Evolutionary conservation across 768 basidiomycete species (phyloP), one percentile per base, ranked within the genome.

Genomic region (Suillus tomentosus): DNA sequence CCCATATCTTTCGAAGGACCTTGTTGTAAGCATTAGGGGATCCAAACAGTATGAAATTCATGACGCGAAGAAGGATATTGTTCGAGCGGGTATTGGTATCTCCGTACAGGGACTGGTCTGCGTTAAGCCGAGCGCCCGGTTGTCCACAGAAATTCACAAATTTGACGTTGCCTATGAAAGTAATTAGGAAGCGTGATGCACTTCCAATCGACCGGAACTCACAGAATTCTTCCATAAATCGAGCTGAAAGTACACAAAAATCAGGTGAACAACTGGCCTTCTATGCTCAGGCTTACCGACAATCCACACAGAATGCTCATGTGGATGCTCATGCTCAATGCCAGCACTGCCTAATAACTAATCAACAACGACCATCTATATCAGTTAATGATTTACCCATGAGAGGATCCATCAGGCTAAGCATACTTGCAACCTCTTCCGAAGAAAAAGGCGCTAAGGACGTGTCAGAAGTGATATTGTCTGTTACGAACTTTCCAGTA

Each of bases 21-120:
- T 68, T 69, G 24, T 81, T 66, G 67, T 85, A 81, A 7, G 79
- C 70, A 42, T 80, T 76, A 0, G 85, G 84, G 5, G 81, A 77
- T 15, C 70, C 79, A 70, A 85, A 85, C 1, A 85, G 72, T 6
- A 83, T 43, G 0, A 76, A 74, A 3, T 79, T 80, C 0, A 81
- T 53, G 2, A 72, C 36, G 5, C 50, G 40, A 10, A 64, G 11
- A 8, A 64, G 40, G 62, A 53, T 3, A 17, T 24, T 40, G 9
- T 42, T 24, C 17, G 39, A 42, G 42, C 15, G 4, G 24, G 10
- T 36, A 5, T n/a, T n/a, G 34, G n/a, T 2, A 17, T 22, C 24
- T 58, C 19, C 47, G 45, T 50, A 60, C 72, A 66, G 10, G 0
- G 77, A 76, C 60, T 73, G 69, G 15, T 69, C 60, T 1, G 71